These are phyloP conservation scores for Venturia asperata DNA, from an alignment of 2,329 filamentous ascomycete species.

Conservation along the genomic window DNA sequence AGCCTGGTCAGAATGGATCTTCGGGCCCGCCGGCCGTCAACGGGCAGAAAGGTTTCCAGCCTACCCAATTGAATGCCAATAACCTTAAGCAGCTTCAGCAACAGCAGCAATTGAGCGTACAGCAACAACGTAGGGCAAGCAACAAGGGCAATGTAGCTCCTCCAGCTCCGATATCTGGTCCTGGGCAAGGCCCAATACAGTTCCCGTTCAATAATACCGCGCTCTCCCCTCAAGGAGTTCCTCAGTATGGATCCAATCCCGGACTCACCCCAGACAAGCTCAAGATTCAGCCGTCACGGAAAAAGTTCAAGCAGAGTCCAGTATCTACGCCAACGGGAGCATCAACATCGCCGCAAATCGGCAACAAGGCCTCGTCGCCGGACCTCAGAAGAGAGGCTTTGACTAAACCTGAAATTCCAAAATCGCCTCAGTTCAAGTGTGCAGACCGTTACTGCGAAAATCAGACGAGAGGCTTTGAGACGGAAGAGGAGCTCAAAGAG, in stretches of 20 bases:
- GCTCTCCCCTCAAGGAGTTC: slow-evolving; percentile 17
- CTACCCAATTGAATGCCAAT: slow-evolving; percentile 13
- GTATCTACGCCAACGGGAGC: neutral
- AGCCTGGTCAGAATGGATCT: neutral
- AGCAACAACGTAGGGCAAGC: slow-evolving; percentile 16
- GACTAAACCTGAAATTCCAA: neutral
- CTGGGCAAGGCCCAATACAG: slow-evolving; percentile 5
- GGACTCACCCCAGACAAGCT: slow-evolving; percentile 13
- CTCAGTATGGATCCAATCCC: slow-evolving; percentile 10
- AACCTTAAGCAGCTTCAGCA: slow-evolving; percentile 19
- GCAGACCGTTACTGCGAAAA: slow-evolving; percentile 10
- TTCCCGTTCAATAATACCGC: slow-evolving; percentile 10
- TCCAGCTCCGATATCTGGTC: slow-evolving; percentile 18
- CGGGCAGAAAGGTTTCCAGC: neutral
- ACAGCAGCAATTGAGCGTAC: slow-evolving; percentile 7
- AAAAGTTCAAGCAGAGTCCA: slow-evolving; percentile 18
- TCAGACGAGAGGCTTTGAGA: slow-evolving; percentile 14
- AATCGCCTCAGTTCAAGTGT: slow-evolving; percentile 18
- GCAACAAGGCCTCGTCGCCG: slow-evolving; percentile 13
- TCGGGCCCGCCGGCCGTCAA: neutral
- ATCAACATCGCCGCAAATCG: slow-evolving; percentile 2
- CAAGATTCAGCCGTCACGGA: slow-evolving; percentile 18
- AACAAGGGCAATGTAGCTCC: slow-evolving; percentile 13
- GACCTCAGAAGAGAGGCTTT: slow-evolving; percentile 5
- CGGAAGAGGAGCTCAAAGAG: slow-evolving; percentile 14